Base-by-base conservation (phyloP, 768 basidiomycete species). In the Filobasidium floriforme region DNA sequence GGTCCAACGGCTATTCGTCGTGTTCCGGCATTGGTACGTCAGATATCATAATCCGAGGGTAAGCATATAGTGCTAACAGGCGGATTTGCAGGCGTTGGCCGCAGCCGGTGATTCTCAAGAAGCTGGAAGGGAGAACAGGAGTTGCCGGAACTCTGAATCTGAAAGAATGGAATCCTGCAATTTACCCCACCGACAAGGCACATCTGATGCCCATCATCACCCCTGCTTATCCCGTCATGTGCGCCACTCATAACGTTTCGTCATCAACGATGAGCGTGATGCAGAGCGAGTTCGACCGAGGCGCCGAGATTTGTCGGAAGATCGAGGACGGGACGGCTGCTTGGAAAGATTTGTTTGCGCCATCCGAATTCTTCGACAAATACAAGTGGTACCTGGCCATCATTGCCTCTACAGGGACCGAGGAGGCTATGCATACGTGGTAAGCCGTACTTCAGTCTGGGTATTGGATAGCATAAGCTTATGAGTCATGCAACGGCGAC, bases 191-290 rank as follows among this genome's bases (percentile, higher is more conserved):
- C 67, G 92, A 97, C 78, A 84, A 89, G 66, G 60, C 63, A 24
- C 96, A 99, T 80, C 85, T 91, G 70, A 98, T 98, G 96, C 96
- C 96, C 14, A 97, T 99, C 74, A 98, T 99, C 72, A 99, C 96
- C 1, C 96, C 96, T 2, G 93, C 96, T 12, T 99, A 97, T 79
- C 96, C 96, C 55, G 88, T 94, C 7, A 99, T 99, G 94, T 98
- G 94, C 78, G 86, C 94, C 28, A 99, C 96, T 19, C 96, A 99
- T 81, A 99, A 98, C 73, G 93, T 98, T 67, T 92, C 92, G 61
- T 85, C 86, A 51, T 96, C 92, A 10, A 98, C 94, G 5, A 91
- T 96, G 80, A 87, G 88, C 83, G 89, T 99, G 63, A 92, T 96
- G 83, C 93, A 89, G 0, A 87, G 90, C 71, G 96, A 99, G 74